Conservation (phyloP, 2,329 filamentous ascomycete species). For the Madurella fahalii region DNA sequence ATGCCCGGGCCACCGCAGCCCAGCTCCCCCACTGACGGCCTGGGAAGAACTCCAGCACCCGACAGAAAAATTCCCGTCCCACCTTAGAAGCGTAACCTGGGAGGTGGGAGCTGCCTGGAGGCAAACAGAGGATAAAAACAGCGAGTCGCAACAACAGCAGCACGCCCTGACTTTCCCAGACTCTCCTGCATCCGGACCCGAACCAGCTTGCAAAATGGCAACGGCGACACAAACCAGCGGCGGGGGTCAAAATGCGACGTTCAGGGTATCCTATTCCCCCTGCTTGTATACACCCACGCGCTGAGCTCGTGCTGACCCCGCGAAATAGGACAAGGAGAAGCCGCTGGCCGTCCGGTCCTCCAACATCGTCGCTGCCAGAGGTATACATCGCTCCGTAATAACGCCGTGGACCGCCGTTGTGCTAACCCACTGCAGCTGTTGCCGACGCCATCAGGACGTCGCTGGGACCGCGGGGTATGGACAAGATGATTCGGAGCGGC, state of each 20-base stretch:
- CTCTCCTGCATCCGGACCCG: background rate
- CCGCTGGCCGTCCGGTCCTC: constrained; percentile 91
- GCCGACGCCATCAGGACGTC: constrained; percentile 97
- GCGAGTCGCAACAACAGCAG: constrained; percentile 9
- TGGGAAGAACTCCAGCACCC: constrained; percentile 25
- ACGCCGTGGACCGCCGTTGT: background rate
- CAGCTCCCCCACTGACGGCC: constrained; percentile 5
- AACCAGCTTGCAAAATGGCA: constrained; percentile 35
- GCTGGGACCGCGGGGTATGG: constrained; percentile 93
- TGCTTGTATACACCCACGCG: constrained; percentile 25
- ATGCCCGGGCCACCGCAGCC: constrained; percentile 8
- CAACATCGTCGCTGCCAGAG: constrained; percentile 96
- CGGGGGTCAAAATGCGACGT: constrained; percentile 49
- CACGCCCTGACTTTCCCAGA: constrained; percentile 1
- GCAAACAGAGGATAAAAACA: constrained; percentile 12
- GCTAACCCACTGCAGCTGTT: constrained; percentile 59
- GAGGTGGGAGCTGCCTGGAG: constrained; percentile 25
- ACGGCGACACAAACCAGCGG: constrained; percentile 41
- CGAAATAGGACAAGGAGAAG: constrained; percentile 82
- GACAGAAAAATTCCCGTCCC: constrained; percentile 27
- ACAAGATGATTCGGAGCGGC: constrained; percentile 98
- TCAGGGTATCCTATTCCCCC: constrained; percentile 45
- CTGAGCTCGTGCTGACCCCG: constrained; percentile 31
- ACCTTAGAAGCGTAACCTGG: constrained; percentile 18
- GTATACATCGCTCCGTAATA: constrained; percentile 43